phyloP scores from a whole-genome alignment of 441 rosid species.

The Capsella rubella region DNA sequence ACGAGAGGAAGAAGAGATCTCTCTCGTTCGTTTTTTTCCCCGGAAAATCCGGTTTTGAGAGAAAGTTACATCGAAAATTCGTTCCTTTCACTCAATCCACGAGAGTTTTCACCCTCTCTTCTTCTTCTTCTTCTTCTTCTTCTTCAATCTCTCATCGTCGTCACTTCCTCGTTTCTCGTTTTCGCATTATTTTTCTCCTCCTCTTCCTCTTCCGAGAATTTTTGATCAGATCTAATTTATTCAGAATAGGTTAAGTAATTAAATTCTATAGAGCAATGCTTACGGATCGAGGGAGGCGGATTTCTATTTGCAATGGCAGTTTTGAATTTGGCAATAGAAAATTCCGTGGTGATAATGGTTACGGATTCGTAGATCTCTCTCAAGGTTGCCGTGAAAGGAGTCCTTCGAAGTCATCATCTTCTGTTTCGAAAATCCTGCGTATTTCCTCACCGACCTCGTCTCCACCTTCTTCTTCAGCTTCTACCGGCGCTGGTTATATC shows the following conservation, averaged over 20 bases:
- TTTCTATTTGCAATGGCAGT: constrained; percentile 29
- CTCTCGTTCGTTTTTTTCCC: constrained; percentile 42
- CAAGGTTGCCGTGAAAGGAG: constrained; percentile 33
- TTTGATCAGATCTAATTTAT: constrained; percentile 31
- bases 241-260: background rate
- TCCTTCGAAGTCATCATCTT: constrained; percentile 19
- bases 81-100: constrained; percentile 20
- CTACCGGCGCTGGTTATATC: constrained; percentile 44
- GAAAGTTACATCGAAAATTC: constrained; percentile 25
- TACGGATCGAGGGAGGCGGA: constrained; percentile 41
- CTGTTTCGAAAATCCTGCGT: constrained; percentile 26
- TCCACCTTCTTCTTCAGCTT: constrained; percentile 28
- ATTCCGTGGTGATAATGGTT: constrained; percentile 35
- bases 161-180: constrained; percentile 29
- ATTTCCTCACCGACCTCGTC: constrained; percentile 40
- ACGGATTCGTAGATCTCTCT: constrained; percentile 34
- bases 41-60: constrained; percentile 32
- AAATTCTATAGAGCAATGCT: constrained; percentile 29
- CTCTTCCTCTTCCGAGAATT: background rate
- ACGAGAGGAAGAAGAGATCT: constrained; percentile 37
- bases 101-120: constrained; percentile 25
- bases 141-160: constrained; percentile 16
- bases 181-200: background rate
- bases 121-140: constrained; percentile 11
- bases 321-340: constrained; percentile 34